phyloP scores from a whole-genome alignment of 23 red algal genomes.

The Gracilaria caudata region DNA sequence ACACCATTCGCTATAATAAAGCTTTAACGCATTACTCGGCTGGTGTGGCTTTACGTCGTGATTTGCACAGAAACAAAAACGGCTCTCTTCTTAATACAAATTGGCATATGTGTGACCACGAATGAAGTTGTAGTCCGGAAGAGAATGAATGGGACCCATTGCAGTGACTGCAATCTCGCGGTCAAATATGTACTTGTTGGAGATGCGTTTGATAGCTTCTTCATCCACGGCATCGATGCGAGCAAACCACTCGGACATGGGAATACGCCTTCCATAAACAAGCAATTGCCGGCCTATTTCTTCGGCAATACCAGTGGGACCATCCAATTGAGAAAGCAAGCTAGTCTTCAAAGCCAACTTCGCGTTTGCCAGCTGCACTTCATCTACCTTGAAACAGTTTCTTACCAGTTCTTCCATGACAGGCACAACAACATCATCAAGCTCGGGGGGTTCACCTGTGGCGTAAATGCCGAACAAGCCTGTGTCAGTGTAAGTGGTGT shows the following conservation, averaged over 20 bases:
- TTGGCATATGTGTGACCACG: slow-evolving; percentile 90
- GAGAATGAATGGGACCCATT: slow-evolving; percentile 87
- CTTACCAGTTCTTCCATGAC: slow-evolving; percentile 73
- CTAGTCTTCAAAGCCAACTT: slow-evolving; percentile 92
- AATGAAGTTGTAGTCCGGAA: slow-evolving; percentile 96
- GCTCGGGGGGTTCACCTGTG: slow-evolving; percentile 73
- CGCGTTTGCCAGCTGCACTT: slow-evolving; percentile 79
- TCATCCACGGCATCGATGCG: slow-evolving; percentile 94
- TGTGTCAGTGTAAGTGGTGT: slow-evolving; percentile 98
- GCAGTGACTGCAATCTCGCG: slow-evolving; percentile 92
- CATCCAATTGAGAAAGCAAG: slow-evolving; percentile 81
- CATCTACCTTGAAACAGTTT: slow-evolving; percentile 80
- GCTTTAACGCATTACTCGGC: background rate
- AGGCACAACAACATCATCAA: slow-evolving; percentile 91
- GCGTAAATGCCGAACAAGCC: slow-evolving; percentile 94
- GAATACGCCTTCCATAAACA: slow-evolving; percentile 92
- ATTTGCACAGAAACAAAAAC: slow-evolving; percentile 1
- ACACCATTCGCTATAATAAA: background rate
- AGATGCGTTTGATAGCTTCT: slow-evolving; percentile 82
- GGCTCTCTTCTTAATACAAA: slow-evolving; percentile 62
- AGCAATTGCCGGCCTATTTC: slow-evolving; percentile 95
- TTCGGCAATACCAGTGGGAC: slow-evolving; percentile 85
- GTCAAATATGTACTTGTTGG: slow-evolving; percentile 96
- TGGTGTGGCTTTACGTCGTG: background rate
- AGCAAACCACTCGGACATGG: slow-evolving; percentile 95